These are phyloP conservation scores for Citrus maxima DNA, from an alignment of 345 rosid species.

Conservation along the genomic window DNA sequence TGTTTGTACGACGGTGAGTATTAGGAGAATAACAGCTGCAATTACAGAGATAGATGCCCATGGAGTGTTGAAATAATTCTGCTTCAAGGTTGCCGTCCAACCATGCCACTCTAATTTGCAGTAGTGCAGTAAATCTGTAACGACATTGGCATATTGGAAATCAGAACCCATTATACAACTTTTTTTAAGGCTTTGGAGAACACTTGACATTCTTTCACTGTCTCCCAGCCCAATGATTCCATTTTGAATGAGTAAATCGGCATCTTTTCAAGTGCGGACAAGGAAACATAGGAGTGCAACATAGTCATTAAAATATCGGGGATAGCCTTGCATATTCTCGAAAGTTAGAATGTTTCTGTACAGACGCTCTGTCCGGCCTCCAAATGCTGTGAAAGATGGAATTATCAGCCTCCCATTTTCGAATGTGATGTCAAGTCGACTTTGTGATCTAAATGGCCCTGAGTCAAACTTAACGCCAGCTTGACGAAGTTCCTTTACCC, in stretches of 20 bases:
- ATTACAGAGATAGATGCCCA: slow-evolving; percentile 20
- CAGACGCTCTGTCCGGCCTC: no score
- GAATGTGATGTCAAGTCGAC: neutral
- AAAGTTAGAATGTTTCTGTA: no score
- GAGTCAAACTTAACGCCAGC: no score
- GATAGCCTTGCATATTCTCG: no score
- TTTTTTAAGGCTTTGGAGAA: neutral
- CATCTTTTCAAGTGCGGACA: neutral
- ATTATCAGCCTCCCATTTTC: no score
- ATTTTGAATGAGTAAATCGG: neutral
- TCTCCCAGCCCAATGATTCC: neutral
- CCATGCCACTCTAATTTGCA: no score
- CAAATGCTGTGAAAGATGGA: no score
- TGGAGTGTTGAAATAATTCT: slow-evolving; percentile 20
- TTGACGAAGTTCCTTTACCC: no score
- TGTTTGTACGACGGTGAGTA: slow-evolving; percentile 12
- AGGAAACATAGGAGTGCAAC: slow-evolving; percentile 3
- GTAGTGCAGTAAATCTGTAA: no score
- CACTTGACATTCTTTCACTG: neutral
- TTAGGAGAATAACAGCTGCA: slow-evolving; percentile 12
- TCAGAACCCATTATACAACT: no score
- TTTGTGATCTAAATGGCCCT: no score
- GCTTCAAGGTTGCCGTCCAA: neutral
- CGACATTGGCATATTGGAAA: no score
- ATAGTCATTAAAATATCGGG: neutral